Conservation (phyloP, 2,329 filamentous ascomycete species). For the Cadophora sp. region DNA sequence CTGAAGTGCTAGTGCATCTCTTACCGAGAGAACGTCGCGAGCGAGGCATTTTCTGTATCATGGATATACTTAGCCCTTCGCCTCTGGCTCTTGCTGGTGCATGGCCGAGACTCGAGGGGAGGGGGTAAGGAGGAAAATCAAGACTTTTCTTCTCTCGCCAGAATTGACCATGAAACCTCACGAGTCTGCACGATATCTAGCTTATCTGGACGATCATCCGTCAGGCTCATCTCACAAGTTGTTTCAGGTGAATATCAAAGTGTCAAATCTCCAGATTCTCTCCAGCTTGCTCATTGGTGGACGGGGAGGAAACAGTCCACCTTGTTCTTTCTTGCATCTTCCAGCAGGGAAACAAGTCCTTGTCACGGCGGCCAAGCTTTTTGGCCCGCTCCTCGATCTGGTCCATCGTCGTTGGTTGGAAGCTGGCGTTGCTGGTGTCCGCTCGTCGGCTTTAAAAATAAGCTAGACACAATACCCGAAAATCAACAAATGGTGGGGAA, state of each 20-base stretch:
- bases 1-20: slow-evolving; percentile 7
- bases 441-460: slow-evolving; percentile 13
- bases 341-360: background rate
- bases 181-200: slow-evolving; percentile 1
- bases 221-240: slow-evolving; percentile 9
- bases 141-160: slow-evolving; percentile 1
- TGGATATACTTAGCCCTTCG: slow-evolving; percentile 10
- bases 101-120: slow-evolving; percentile 9
- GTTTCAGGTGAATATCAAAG: slow-evolving; percentile 1
- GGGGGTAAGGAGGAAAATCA: background rate
- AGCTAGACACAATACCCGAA: slow-evolving; percentile 8
- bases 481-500: slow-evolving; percentile 17
- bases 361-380: slow-evolving; percentile 19
- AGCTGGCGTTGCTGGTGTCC: slow-evolving; percentile 11
- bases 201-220: background rate
- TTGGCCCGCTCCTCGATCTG: slow-evolving; percentile 8
- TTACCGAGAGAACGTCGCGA: slow-evolving; percentile 10
- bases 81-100: slow-evolving; percentile 8
- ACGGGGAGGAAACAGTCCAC: slow-evolving; percentile 5
- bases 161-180: slow-evolving; percentile 6
- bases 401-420: slow-evolving; percentile 1
- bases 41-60: slow-evolving; percentile 25
- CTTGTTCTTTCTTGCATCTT: background rate
- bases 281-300: background rate
- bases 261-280: background rate